Evolutionary conservation across 2,329 filamentous ascomycete genomes (phyloP).

Genomic region (Myrmaecium sp.): DNA sequence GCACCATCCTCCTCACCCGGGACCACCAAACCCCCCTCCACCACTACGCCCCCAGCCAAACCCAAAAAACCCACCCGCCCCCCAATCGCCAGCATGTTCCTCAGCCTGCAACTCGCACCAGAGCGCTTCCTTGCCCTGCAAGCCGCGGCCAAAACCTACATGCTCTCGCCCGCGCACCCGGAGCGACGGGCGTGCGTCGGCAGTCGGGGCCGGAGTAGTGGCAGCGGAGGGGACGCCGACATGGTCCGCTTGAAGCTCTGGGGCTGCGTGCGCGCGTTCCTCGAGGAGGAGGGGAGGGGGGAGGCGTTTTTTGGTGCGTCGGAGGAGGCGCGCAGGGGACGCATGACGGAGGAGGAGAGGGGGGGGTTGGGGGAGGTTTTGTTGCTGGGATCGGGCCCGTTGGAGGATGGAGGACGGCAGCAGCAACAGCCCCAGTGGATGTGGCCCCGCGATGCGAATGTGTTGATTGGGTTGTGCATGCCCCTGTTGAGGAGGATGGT

Average conservation of each 20-base stretch:
- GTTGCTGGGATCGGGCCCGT: constrained; percentile 9
- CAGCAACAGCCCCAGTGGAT: constrained; percentile 27
- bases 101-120: constrained; percentile 37
- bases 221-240: constrained; percentile 37
- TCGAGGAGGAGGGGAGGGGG: constrained; percentile 33
- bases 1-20: constrained; percentile 21
- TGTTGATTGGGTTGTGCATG: constrained; percentile 40
- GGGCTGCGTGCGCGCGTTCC: constrained; percentile 38
- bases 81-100: constrained; percentile 40
- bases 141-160: constrained; percentile 37
- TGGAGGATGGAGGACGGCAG: constrained; percentile 21
- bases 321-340: constrained; percentile 15
- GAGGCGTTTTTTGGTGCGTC: constrained; percentile 32
- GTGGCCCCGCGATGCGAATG: constrained; percentile 38
- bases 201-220: constrained; percentile 35
- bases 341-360: constrained; percentile 6
- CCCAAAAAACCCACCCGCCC: constrained; percentile 40
- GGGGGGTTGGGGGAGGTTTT: too few species aligned
- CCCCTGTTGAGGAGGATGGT: constrained; percentile 41
- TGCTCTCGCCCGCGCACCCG: constrained; percentile 37
- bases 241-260: constrained; percentile 39
- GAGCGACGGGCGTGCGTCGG: constrained; percentile 41
- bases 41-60: constrained; percentile 37
- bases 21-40: constrained; percentile 39
- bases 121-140: constrained; percentile 40